These are phyloP conservation scores for Cyclanthera cordifolia DNA, from an alignment of 306 rosid genomes.

Conservation along the genomic window DNA sequence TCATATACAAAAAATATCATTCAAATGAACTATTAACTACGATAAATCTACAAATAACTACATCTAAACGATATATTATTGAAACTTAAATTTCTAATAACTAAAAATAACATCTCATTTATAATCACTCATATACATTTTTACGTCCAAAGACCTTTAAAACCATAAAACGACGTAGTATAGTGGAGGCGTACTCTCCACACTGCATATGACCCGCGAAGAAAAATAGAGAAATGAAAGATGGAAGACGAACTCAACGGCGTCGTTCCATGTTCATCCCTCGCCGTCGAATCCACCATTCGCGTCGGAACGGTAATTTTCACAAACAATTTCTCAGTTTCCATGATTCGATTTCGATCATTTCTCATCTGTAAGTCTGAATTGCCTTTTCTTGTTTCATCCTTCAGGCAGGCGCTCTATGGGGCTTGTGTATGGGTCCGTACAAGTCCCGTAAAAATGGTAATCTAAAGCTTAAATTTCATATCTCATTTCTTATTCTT, in stretches of 20 bases:
- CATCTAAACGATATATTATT: too few relatives aligned
- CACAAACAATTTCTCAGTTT: background rate
- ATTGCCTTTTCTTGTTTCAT: background rate
- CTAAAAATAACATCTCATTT: too few relatives aligned
- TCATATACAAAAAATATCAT: too few relatives aligned
- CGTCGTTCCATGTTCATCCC: conserved; percentile 55
- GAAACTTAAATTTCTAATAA: too few relatives aligned
- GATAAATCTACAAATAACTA: too few relatives aligned
- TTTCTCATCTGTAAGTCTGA: background rate
- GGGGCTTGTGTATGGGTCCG: conserved; percentile 78
- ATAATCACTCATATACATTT: too few relatives aligned
- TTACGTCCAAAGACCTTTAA: too few relatives aligned
- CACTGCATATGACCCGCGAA: background rate
- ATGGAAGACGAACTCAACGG: conserved; percentile 43
- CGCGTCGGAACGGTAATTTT: conserved; percentile 55
- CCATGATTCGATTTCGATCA: background rate
- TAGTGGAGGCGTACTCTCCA: background rate
- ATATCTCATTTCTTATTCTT: background rate
- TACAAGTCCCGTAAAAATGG: conserved; percentile 57
- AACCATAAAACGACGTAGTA: background rate
- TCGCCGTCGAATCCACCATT: conserved; percentile 41
- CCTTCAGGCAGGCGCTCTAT: conserved; percentile 77
- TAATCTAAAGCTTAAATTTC: background rate
- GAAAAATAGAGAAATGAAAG: conserved; percentile 1
- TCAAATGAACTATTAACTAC: too few relatives aligned